phyloP scores from a whole-genome alignment of 2,329 filamentous ascomycete genomes.

The Aspergillus puulaauensis region DNA sequence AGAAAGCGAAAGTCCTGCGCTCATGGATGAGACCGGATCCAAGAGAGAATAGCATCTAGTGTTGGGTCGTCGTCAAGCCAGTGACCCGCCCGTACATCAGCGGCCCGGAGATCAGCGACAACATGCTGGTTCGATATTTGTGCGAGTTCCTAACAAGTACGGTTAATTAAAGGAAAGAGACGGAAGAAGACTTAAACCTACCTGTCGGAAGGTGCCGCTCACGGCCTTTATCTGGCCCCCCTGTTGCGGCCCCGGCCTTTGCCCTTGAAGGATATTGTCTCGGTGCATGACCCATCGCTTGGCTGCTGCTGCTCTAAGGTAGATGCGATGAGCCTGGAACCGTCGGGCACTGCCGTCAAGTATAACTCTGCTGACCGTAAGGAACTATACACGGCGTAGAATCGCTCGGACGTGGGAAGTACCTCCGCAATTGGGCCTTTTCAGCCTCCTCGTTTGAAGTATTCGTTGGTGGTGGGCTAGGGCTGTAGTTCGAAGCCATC shows the following conservation, averaged over 20 bases:
- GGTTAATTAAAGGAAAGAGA: not conserved
- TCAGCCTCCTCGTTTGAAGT: conserved; percentile 53
- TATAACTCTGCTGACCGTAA: conserved; percentile 51
- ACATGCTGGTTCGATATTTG: conserved; percentile 59
- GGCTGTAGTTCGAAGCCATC: conserved; percentile 53
- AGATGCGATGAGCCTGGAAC: conserved; percentile 62
- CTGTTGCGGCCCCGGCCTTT: conserved; percentile 50
- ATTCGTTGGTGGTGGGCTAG: conserved; percentile 41
- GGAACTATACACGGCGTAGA: conserved; percentile 14
- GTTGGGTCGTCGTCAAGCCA: conserved; percentile 63
- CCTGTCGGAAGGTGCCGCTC: conserved; percentile 49
- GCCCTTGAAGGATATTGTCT: conserved; percentile 51
- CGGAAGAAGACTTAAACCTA: conserved; percentile 24
- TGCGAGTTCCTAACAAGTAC: conserved; percentile 51
- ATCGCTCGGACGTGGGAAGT: conserved; percentile 18
- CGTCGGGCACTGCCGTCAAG: conserved; percentile 59
- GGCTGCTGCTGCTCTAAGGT: conserved; percentile 58
- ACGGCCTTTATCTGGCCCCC: conserved; percentile 49
- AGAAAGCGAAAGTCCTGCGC: not conserved
- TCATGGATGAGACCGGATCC: conserved; percentile 41
- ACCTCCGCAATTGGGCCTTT: conserved; percentile 59
- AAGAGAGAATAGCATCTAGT: conserved; percentile 50
- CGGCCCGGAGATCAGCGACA: conserved; percentile 54
- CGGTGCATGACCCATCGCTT: conserved; percentile 59
- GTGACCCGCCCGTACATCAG: conserved; percentile 58